These are phyloP conservation scores for Candida silvicultrix DNA, from an alignment of 805 yeast species.

Conservation along the genomic window DNA sequence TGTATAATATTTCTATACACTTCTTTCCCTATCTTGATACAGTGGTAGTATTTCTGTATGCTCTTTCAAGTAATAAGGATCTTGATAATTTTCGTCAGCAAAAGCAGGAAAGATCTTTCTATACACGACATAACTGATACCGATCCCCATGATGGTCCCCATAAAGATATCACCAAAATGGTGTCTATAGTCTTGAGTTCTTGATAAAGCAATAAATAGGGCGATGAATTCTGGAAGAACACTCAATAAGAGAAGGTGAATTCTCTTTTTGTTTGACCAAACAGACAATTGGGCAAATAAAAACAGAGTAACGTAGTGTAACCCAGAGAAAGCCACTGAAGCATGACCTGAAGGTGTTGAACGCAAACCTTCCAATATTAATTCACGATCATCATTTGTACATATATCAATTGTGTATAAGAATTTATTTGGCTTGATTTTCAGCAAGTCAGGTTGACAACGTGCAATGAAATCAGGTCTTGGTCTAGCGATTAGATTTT, in stretches of 20 bases:
- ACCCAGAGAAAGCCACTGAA: conserved; percentile 58
- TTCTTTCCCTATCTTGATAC: not conserved
- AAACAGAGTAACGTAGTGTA: conserved; percentile 58
- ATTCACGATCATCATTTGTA: conserved; percentile 37
- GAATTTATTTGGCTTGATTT: conserved; percentile 38
- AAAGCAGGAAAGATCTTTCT: conserved; percentile 11
- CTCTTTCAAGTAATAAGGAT: not conserved
- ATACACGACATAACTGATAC: conserved; percentile 9
- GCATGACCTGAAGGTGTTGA: conserved; percentile 83
- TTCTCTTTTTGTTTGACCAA: conserved; percentile 29
- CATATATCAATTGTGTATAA: conserved; percentile 41
- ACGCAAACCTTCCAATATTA: conserved; percentile 62
- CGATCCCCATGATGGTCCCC: conserved; percentile 65
- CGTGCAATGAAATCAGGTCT: conserved; percentile 88
- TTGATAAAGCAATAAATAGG: conserved; percentile 65
- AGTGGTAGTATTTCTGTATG: not conserved
- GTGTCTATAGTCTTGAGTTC: conserved; percentile 90
- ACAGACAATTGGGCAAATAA: conserved; percentile 47
- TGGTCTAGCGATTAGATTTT: conserved; percentile 79
- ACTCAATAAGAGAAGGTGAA: conserved; percentile 51
- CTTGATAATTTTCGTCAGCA: not conserved
- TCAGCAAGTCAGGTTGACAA: conserved; percentile 57
- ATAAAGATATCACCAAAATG: conserved; percentile 77
- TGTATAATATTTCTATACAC: too few relatives aligned
- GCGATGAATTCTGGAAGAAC: conserved; percentile 63